Conservation (phyloP, 768 basidiomycete species). For the Cytidiella melzeri region DNA sequence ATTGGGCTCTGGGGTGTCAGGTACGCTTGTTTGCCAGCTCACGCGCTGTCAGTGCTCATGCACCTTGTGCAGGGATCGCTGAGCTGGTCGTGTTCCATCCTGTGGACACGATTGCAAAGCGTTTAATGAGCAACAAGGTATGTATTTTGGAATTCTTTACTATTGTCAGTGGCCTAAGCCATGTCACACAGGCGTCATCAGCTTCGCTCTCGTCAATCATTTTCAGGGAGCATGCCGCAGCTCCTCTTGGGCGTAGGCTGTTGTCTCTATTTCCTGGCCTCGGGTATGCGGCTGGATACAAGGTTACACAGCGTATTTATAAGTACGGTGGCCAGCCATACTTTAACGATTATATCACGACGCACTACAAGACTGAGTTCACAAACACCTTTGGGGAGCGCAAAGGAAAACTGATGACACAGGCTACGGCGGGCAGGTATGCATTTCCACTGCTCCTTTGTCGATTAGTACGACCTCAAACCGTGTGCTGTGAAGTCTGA, state of each 20-base stretch:
- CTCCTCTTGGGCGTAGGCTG: conserved; percentile 61
- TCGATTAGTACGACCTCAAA: neutral
- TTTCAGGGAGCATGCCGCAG: conserved; percentile 78
- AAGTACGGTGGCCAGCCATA: conserved; percentile 99
- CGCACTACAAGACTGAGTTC: conserved; percentile 77
- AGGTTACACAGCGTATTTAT: conserved; percentile 88
- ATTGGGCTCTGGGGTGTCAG: conserved; percentile 88
- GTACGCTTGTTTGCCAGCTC: conserved; percentile 31
- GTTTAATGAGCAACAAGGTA: conserved; percentile 97
- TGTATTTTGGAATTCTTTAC: conserved; percentile 32
- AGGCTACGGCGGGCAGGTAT: conserved; percentile 90
- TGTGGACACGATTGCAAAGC: conserved; percentile 96
- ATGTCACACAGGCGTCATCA: conserved; percentile 46
- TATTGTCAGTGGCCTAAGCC: neutral
- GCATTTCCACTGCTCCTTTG: conserved; percentile 13
- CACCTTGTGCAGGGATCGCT: conserved; percentile 62
- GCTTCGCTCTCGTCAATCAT: conserved; percentile 67
- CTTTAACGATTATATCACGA: conserved; percentile 88
- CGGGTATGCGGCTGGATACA: conserved; percentile 98
- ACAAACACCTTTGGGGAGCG: conserved; percentile 86
- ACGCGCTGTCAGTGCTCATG: neutral
- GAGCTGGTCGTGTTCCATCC: conserved; percentile 95
- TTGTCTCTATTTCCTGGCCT: conserved; percentile 96
- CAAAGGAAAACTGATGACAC: conserved; percentile 93
- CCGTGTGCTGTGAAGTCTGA: conserved; percentile 33